These are phyloP conservation scores for Tolypocladium cylindrosporum DNA, from an alignment of 2,329 filamentous ascomycete genomes.

Conservation along the genomic window DNA sequence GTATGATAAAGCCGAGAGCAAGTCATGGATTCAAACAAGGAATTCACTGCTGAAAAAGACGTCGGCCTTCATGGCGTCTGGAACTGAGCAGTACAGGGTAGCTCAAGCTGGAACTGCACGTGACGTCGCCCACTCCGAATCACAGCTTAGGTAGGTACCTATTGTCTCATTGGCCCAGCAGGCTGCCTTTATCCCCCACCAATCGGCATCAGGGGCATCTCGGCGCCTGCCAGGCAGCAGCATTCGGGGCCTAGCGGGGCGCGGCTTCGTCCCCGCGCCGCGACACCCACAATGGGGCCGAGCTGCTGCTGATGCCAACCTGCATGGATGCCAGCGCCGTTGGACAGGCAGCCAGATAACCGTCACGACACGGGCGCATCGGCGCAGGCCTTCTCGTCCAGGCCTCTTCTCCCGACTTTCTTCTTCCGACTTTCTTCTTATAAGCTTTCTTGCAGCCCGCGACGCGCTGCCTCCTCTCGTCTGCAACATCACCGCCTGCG, in stretches of 20 bases:
- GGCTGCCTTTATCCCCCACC: not conserved
- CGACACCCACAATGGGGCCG: not conserved
- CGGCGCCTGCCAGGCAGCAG: slow-evolving; percentile 7
- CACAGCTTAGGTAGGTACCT: too few species aligned
- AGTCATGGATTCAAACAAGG: not conserved
- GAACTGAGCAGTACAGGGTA: not conserved
- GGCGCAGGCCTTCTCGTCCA: not conserved
- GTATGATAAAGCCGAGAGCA: not conserved
- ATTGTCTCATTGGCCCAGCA: not conserved
- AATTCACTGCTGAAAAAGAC: too few species aligned
- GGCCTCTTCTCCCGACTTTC: not conserved
- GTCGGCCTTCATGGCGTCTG: not conserved
- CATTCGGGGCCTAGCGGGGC: slow-evolving; percentile 2
- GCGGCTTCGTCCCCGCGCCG: not conserved
- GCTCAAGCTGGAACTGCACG: not conserved
- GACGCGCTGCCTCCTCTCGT: not conserved
- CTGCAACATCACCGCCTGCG: not conserved
- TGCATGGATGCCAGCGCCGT: not conserved
- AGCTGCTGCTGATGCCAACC: not conserved
- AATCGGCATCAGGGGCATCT: not conserved
- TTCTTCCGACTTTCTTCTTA: not conserved
- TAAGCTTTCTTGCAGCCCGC: not conserved
- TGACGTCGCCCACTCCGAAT: too few species aligned
- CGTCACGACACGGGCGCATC: not conserved
- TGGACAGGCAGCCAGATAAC: not conserved